These are phyloP conservation scores for Hirsutella thompsonii DNA, from an alignment of 2,329 filamentous ascomycete species.

Conservation along the genomic window DNA sequence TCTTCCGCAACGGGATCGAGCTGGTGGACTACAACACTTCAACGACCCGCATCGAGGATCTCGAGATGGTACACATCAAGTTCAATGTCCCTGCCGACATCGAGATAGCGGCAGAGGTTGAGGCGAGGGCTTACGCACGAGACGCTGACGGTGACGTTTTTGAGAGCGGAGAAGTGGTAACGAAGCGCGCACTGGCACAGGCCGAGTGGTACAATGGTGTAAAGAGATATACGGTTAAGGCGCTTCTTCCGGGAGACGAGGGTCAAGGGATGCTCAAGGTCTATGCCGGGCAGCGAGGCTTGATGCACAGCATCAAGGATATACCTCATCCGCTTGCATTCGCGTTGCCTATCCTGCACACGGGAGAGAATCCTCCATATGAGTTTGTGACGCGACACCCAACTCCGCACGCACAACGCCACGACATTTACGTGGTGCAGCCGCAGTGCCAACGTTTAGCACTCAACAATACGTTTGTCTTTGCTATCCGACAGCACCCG, in stretches of 20 bases:
- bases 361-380: conserved; percentile 84
- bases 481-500: conserved; percentile 86
- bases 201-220: conserved; percentile 79
- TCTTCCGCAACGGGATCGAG: conserved; percentile 70
- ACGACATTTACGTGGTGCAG: conserved; percentile 94
- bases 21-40: conserved; percentile 89
- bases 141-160: conserved; percentile 88
- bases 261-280: conserved; percentile 78
- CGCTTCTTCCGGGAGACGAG: conserved; percentile 80
- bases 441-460: conserved; percentile 83
- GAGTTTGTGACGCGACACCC: conserved; percentile 89
- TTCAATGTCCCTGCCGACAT: conserved; percentile 81
- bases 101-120: conserved; percentile 85
- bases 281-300: conserved; percentile 83
- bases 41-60: conserved; percentile 69
- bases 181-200: conserved; percentile 79
- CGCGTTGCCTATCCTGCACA: conserved; percentile 79
- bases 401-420: conserved; percentile 91
- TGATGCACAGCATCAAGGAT: conserved; percentile 96
- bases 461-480: conserved; percentile 95
- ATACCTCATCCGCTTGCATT: conserved; percentile 88
- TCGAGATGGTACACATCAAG: conserved; percentile 86
- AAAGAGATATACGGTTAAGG: conserved; percentile 91
- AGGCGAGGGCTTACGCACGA: conserved; percentile 65
- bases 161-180: conserved; percentile 77